A percentile compares a stretch with the other conserved stretches of the same genome.
phyloP scores from a whole-genome alignment of 192 early-diverging fungal species.

The Coemansia sp. region DNA sequence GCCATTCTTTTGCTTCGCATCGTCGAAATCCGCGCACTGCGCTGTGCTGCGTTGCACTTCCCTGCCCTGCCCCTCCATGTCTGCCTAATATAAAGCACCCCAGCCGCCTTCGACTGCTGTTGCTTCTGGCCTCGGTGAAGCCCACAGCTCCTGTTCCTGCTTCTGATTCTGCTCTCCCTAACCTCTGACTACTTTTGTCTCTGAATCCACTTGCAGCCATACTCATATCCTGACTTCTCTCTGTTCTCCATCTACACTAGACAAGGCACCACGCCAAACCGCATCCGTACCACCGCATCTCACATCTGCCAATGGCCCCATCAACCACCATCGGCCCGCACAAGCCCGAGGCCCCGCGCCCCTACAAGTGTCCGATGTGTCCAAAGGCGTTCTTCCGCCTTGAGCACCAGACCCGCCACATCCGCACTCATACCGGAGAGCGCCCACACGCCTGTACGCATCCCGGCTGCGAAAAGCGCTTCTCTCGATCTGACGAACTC shows the following conservation, averaged over 20 bases:
- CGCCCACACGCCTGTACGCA: slow-evolving; percentile 77
- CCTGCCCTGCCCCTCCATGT: background rate
- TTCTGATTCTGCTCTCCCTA: background rate
- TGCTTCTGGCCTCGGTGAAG: background rate
- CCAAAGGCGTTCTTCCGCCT: slow-evolving; percentile 72
- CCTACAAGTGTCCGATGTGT: slow-evolving; percentile 75
- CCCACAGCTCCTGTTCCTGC: slow-evolving; percentile 5
- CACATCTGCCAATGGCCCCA: slow-evolving; percentile 24
- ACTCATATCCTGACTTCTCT: background rate
- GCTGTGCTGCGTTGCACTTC: background rate
- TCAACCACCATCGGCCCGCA: slow-evolving; percentile 23
- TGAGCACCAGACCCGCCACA: slow-evolving; percentile 80
- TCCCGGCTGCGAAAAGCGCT: slow-evolving; percentile 76
- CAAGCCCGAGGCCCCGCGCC: slow-evolving; percentile 58
- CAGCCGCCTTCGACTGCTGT: slow-evolving; percentile 1
- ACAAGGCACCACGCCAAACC: background rate
- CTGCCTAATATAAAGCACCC: slow-evolving; percentile 29
- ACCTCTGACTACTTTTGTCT: background rate
- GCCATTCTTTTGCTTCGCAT: slow-evolving; percentile 22
- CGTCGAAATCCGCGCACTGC: slow-evolving; percentile 15
- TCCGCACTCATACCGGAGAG: slow-evolving; percentile 85
- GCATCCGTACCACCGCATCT: background rate
- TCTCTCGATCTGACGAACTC: slow-evolving; percentile 77
- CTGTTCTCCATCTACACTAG: background rate
- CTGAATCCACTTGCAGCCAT: background rate